phyloP scores from a whole-genome alignment of 139 green algal genomes.

The Chlorella sp. region DNA sequence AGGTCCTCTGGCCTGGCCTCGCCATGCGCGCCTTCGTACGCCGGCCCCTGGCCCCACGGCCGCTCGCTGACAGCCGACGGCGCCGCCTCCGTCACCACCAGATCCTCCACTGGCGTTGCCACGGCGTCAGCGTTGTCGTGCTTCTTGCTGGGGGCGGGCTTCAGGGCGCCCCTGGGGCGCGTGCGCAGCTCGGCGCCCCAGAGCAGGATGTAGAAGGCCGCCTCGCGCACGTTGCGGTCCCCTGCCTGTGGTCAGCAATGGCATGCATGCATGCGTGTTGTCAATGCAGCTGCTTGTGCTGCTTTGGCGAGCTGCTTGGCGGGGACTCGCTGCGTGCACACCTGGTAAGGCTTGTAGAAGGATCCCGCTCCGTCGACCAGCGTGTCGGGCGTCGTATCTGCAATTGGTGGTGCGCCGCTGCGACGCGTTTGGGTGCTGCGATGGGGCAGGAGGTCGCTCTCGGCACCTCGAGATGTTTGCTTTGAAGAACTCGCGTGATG shows the following conservation, averaged over 20 bases:
- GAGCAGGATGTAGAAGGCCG: slow-evolving; percentile 37
- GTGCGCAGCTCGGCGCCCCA: too few species aligned
- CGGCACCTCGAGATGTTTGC: background rate
- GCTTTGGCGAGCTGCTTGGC: too few species aligned
- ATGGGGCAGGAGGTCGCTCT: background rate
- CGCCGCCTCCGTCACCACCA: slow-evolving; percentile 1
- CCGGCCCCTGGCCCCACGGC: slow-evolving; percentile 7
- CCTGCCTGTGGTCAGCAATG: background rate
- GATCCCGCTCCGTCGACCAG: slow-evolving; percentile 55
- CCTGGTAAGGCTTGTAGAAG: slow-evolving; percentile 72
- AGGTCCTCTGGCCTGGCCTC: slow-evolving; percentile 28
- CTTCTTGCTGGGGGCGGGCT: too few species aligned
- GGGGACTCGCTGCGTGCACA: too few species aligned
- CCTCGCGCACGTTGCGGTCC: slow-evolving; percentile 41
- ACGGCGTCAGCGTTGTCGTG: too few species aligned
- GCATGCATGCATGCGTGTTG: background rate
- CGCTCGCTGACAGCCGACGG: background rate
- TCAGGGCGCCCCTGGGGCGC: too few species aligned
- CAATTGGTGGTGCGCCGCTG: background rate
- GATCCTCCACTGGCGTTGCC: background rate
- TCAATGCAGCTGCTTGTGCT: too few species aligned
- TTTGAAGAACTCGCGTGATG: too few species aligned
- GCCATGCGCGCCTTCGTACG: background rate
- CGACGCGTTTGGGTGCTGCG: background rate
- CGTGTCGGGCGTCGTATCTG: slow-evolving; percentile 7